Conservation (phyloP, 140 eudicot species). For the Erigeron philadelphicus region DNA sequence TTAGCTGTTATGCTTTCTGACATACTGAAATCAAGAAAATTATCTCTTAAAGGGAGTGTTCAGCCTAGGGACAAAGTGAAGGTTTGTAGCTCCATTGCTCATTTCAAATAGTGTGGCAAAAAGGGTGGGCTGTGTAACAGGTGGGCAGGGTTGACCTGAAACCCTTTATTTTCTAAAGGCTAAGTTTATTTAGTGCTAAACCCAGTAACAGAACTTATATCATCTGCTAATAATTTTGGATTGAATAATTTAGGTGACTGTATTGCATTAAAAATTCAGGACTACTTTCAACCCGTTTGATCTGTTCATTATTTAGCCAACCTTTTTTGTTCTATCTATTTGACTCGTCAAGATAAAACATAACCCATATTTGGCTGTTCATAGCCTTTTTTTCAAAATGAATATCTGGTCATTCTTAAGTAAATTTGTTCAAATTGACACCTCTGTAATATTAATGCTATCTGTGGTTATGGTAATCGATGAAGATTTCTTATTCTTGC, state of each 20-base stretch:
- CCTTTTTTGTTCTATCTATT: neutral
- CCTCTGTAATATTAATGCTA: neutral
- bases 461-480: constrained; percentile 22
- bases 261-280: neutral
- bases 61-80: constrained; percentile 75
- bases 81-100: constrained; percentile 43
- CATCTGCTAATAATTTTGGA: neutral
- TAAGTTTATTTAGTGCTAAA: neutral
- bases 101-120: constrained; percentile 14
- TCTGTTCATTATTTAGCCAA: neutral
- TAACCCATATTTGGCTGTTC: neutral
- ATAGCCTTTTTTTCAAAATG: neutral
- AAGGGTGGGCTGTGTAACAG: constrained; percentile 6
- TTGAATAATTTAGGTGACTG: neutral
- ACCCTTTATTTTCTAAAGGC: neutral
- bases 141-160: neutral
- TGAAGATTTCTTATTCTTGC: constrained; percentile 32
- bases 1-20: constrained; percentile 65
- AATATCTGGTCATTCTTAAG: neutral
- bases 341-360: neutral
- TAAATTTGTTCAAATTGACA: neutral
- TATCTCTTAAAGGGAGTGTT: constrained; percentile 50
- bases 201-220: neutral
- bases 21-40: constrained; percentile 54
- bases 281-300: neutral